A percentile compares a stretch with the other conserved stretches of the same genome.
Evolutionary conservation across 2,329 filamentous ascomycete genomes (phyloP).

Genomic region (Hypoxylon sp.): DNA sequence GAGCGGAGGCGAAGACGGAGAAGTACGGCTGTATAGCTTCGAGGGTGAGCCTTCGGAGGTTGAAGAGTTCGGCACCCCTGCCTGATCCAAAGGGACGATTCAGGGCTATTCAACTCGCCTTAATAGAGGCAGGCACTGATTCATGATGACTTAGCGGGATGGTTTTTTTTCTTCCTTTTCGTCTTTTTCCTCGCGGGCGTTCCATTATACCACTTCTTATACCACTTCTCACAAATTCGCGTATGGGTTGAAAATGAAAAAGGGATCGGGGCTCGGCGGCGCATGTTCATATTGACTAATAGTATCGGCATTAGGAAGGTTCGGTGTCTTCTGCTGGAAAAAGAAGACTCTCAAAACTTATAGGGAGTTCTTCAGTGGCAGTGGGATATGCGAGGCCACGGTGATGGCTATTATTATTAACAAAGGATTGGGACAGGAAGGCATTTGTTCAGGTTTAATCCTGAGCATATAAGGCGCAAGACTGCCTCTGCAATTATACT

Average conservation of each 20-base stretch:
- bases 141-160: not conserved
- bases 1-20: constrained; percentile 91
- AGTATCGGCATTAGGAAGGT: constrained; percentile 9
- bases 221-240: no score
- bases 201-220: constrained; percentile 30
- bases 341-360: constrained; percentile 11
- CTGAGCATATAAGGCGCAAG: not conserved
- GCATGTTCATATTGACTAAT: constrained; percentile 2
- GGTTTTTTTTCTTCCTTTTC: no score
- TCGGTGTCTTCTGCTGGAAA: constrained; percentile 17
- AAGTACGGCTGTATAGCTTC: constrained; percentile 86
- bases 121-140: constrained; percentile 11
- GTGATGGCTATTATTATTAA: not conserved
- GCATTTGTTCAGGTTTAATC: constrained; percentile 24
- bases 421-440: constrained; percentile 1
- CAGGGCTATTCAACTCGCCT: not conserved
- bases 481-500: not conserved
- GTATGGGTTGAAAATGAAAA: constrained; percentile 14
- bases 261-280: constrained; percentile 1
- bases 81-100: constrained; percentile 41
- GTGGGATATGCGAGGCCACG: not conserved
- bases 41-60: constrained; percentile 57
- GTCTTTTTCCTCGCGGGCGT: constrained; percentile 24
- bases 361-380: not conserved
- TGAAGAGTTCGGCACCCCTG: constrained; percentile 60